Conservation (phyloP, 192 early-diverging fungal genomes). For the Coemansia sp. region DNA sequence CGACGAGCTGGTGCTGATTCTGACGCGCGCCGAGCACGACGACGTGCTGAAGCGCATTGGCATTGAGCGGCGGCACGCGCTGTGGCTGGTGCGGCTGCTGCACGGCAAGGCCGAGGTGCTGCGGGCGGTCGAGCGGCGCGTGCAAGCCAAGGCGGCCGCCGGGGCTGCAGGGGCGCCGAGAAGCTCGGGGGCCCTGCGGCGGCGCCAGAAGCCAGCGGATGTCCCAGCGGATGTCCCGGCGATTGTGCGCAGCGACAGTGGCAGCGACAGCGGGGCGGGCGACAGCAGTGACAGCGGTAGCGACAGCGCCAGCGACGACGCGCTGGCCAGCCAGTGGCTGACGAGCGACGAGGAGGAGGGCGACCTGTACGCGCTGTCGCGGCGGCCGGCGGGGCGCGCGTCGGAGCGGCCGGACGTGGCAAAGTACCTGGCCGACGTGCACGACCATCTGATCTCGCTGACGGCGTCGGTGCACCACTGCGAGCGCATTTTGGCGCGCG, state of each 20-base stretch:
- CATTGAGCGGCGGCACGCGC: slow-evolving; percentile 65
- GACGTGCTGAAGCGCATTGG: slow-evolving; percentile 76
- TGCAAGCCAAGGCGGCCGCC: slow-evolving; percentile 15
- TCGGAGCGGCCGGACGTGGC: slow-evolving; percentile 16
- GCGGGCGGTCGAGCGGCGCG: slow-evolving; percentile 59
- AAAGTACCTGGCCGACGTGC: slow-evolving; percentile 32
- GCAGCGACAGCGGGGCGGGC: not conserved
- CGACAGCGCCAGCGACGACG: slow-evolving; percentile 2
- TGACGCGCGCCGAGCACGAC: slow-evolving; percentile 79
- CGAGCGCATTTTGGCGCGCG: slow-evolving; percentile 71
- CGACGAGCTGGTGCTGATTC: slow-evolving; percentile 88
- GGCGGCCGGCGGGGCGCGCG: not conserved
- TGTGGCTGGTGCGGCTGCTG: slow-evolving; percentile 64
- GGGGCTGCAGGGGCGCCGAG: not conserved
- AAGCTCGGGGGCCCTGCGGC: not conserved
- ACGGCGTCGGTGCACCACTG: slow-evolving; percentile 74
- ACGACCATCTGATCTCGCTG: slow-evolving; percentile 77
- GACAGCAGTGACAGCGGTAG: not conserved
- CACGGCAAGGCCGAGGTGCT: slow-evolving; percentile 73
- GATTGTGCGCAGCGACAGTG: not conserved
- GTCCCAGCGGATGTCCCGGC: too few species aligned
- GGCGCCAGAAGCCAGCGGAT: too few species aligned
- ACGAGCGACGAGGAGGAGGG: slow-evolving; percentile 53
- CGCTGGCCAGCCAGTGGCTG: slow-evolving; percentile 33
- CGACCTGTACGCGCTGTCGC: slow-evolving; percentile 33